Conservation (phyloP, 1,284 basidiomycete species). For the Trichosporon sp. region DNA sequence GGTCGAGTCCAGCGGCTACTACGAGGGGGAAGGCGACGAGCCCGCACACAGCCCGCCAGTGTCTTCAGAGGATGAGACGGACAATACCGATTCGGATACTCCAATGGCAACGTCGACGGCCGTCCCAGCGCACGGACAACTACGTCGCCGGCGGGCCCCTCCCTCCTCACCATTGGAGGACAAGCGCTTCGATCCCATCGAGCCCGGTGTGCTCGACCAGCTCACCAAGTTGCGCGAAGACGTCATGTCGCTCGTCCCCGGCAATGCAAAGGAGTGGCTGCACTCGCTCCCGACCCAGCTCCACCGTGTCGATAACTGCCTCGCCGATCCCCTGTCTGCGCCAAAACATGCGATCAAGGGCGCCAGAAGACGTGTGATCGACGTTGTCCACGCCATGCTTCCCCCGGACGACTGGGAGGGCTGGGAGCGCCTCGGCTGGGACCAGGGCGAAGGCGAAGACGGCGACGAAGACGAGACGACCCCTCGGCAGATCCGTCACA, state of each 20-base stretch:
- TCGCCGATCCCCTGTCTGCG: slow-evolving; percentile 17
- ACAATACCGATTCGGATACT: slow-evolving; percentile 6
- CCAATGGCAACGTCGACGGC: neutral
- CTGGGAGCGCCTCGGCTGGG: slow-evolving; percentile 49
- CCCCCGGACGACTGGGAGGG: slow-evolving; percentile 50
- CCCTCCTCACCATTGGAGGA: neutral
- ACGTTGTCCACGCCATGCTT: slow-evolving; percentile 40
- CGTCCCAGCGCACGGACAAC: neutral
- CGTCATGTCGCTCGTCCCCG: slow-evolving; percentile 37
- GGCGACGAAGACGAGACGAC: slow-evolving; percentile 14
- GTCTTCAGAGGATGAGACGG: slow-evolving; percentile 20
- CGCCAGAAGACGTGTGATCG: slow-evolving; percentile 37
- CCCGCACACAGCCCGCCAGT: neutral
- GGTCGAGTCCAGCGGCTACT: slow-evolving; percentile 14
- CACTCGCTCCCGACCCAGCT: slow-evolving; percentile 33
- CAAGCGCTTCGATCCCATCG: neutral
- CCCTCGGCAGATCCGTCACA: slow-evolving; percentile 6
- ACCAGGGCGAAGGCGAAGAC: slow-evolving; percentile 4
- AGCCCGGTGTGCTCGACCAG: slow-evolving; percentile 31
- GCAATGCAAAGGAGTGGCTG: slow-evolving; percentile 33
- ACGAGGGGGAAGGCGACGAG: neutral
- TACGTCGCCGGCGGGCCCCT: neutral
- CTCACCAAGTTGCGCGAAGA: slow-evolving; percentile 43
- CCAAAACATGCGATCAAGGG: slow-evolving; percentile 25
- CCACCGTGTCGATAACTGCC: slow-evolving; percentile 31